Conservation (phyloP, 768 basidiomycete species). For the Hygrocybe punicea region DNA sequence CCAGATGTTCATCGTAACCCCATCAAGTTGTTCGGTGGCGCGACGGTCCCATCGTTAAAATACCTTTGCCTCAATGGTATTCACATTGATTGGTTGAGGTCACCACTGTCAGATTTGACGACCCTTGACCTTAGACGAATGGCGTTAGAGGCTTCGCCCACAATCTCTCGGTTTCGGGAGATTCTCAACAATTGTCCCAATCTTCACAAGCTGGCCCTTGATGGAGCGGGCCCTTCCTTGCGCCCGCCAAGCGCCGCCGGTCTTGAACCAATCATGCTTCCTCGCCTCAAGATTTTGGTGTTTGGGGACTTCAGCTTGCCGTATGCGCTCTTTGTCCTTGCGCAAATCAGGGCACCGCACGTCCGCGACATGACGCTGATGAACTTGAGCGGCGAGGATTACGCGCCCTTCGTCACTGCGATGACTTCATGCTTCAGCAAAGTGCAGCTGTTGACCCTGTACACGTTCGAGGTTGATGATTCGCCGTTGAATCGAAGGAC, state of each 20-base stretch:
- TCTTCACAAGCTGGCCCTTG: slow-evolving; percentile 54
- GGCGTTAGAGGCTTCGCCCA: slow-evolving; percentile 50
- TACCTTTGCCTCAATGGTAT: slow-evolving; percentile 58
- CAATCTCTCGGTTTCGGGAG: slow-evolving; percentile 47
- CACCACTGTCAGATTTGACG: slow-evolving; percentile 51
- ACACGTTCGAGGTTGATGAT: slow-evolving; percentile 38
- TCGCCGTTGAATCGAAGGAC: slow-evolving; percentile 21
- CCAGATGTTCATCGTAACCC: slow-evolving; percentile 32
- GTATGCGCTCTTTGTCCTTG: slow-evolving; percentile 47
- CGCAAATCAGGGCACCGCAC: slow-evolving; percentile 54
- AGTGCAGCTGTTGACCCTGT: slow-evolving; percentile 53
- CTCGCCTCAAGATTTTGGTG: slow-evolving; percentile 48
- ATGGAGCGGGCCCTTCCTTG: slow-evolving; percentile 57
- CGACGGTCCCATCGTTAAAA: slow-evolving; percentile 41
- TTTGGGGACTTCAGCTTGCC: slow-evolving; percentile 53
- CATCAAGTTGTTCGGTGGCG: slow-evolving; percentile 51
- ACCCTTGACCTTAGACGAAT: slow-evolving; percentile 64
- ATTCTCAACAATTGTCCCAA: slow-evolving; percentile 49
- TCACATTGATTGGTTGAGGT: slow-evolving; percentile 55
- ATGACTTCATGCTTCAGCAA: slow-evolving; percentile 50
- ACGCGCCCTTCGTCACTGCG: slow-evolving; percentile 43
- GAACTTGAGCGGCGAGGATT: slow-evolving; percentile 51
- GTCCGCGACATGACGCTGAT: slow-evolving; percentile 57
- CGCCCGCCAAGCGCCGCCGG: slow-evolving; percentile 18
- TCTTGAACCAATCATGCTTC: slow-evolving; percentile 44